Evolutionary conservation across 371 early-diverging fungal species (phyloP).

Genomic region (Umbelopsis sp.): DNA sequence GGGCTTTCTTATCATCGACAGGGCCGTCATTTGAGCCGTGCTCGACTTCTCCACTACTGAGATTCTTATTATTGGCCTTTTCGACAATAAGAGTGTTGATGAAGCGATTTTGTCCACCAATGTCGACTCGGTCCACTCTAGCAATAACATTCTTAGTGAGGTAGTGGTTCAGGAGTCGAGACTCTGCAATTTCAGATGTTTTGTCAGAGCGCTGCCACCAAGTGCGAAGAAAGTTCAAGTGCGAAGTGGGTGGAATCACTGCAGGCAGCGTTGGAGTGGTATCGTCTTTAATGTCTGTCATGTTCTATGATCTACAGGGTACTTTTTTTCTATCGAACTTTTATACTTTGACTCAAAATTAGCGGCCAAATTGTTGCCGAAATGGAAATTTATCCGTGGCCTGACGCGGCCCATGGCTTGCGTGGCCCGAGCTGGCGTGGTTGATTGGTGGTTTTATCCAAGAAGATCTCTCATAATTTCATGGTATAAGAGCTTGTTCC

Average conservation of each 20-base stretch:
- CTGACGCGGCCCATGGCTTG: constrained; percentile 1
- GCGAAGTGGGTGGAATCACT: constrained; percentile 52
- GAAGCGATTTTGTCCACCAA: constrained; percentile 29
- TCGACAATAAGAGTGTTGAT: constrained; percentile 41
- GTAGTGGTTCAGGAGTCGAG: constrained; percentile 41
- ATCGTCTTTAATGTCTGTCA: constrained; percentile 13
- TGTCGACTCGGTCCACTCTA: constrained; percentile 37
- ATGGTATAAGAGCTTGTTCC: constrained; percentile 43
- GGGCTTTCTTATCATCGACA: constrained; percentile 42
- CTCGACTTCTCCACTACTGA: constrained; percentile 23
- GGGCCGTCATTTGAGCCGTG: constrained; percentile 30
- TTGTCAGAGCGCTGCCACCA: constrained; percentile 57
- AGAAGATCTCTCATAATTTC: constrained; percentile 32
- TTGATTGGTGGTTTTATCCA: background rate
- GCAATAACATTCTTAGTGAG: constrained; percentile 28
- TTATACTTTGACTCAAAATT: background rate
- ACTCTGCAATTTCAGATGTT: constrained; percentile 50
- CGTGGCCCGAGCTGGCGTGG: background rate
- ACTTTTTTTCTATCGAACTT: background rate
- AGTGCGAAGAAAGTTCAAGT: constrained; percentile 43
- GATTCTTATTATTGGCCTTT: constrained; percentile 21
- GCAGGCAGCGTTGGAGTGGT: constrained; percentile 35
- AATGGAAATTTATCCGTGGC: background rate
- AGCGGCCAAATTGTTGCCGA: background rate
- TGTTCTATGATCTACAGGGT: background rate